These are phyloP conservation scores for Balakata baccata DNA, from an alignment of 345 rosid species.

Conservation along the genomic window DNA sequence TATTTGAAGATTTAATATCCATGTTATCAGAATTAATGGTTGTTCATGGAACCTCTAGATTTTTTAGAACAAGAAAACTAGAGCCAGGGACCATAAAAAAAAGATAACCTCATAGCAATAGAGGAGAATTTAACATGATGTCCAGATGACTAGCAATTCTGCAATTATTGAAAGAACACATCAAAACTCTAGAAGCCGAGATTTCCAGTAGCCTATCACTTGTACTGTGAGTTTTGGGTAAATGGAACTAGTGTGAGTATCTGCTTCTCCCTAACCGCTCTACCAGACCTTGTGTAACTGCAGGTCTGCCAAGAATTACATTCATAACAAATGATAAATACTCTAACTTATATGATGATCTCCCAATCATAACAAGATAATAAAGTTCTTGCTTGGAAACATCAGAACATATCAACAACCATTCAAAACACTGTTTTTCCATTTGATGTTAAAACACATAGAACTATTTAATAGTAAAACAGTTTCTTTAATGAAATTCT, in stretches of 20 bases:
- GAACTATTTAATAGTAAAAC: background rate
- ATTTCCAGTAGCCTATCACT: conserved; percentile 49
- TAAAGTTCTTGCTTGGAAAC: background rate
- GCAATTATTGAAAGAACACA: conserved; percentile 2
- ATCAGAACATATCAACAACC: conserved; percentile 1
- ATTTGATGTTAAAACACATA: background rate
- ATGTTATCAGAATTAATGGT: conserved; percentile 5
- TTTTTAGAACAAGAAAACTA: background rate
- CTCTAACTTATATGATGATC: background rate
- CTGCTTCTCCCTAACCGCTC: conserved; percentile 44
- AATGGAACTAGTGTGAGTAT: conserved; percentile 49
- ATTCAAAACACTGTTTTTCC: background rate
- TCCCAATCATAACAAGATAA: background rate
- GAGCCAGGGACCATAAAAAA: conserved; percentile 6
- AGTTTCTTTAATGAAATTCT: background rate
- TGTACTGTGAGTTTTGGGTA: conserved; percentile 57
- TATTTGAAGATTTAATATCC: conserved; percentile 12
- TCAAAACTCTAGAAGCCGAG: conserved; percentile 69
- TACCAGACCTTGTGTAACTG: conserved; percentile 40
- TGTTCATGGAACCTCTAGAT: conserved; percentile 5
- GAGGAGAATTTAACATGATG: background rate
- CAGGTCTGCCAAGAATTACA: conserved; percentile 39
- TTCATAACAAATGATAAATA: background rate
- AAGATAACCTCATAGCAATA: conserved; percentile 13
- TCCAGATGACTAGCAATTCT: background rate